Base-by-base conservation (phyloP, 768 basidiomycete species). In the Postia placenta region DNA sequence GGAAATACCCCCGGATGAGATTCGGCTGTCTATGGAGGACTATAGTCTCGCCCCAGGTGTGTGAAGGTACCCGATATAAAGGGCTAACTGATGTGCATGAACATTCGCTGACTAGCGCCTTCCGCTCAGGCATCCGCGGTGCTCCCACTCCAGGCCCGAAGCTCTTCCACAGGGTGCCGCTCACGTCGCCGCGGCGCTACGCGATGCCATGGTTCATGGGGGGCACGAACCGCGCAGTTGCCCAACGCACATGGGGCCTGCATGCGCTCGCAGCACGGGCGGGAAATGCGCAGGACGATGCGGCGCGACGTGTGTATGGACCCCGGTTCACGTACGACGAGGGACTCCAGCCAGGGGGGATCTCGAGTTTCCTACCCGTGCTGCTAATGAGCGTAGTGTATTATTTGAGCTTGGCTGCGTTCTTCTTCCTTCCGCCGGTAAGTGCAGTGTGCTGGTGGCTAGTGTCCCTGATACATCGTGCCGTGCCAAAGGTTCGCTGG, bases 251-350 rank as follows among this genome's bases (percentile, higher is more conserved):
- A 14, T 80, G 78, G 69, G 79, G 77, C 9, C 61, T 83, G 35
- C 69, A 71, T 27, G 67, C 74, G 51, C 58, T 66, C 40, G 65
- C 54, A 25, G 45, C 19, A 57, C 57, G 49, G 37, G 38, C 41
- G 14, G 3, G 27, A 20, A 47, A 52, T 49, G 51, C 48, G 48
- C 48, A 54, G 51, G 47, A 57, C 50, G 48, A 64, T 11, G 38
- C 57, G 22, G 45, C 53, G 36, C 53, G 47, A 27, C 49, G 61
- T 1, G 43, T 64, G 12, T 93, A 94, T 58, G 93, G 89, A 4
- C 69, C 79, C 0, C 59, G 75, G 2, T 92, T 96, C 71, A 69
- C 69, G 39, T 95, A 93, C 62, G 80, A 82, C 44, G 92, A 94
- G 64, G 85, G 86, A 49, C 17, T 77, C 54, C 68, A 17, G 65